A percentile compares a stretch with the other conserved stretches of the same genome.
Evolutionary conservation across 306 rosid genomes (phyloP).

Genomic region (Pterocarpus santalinus): DNA sequence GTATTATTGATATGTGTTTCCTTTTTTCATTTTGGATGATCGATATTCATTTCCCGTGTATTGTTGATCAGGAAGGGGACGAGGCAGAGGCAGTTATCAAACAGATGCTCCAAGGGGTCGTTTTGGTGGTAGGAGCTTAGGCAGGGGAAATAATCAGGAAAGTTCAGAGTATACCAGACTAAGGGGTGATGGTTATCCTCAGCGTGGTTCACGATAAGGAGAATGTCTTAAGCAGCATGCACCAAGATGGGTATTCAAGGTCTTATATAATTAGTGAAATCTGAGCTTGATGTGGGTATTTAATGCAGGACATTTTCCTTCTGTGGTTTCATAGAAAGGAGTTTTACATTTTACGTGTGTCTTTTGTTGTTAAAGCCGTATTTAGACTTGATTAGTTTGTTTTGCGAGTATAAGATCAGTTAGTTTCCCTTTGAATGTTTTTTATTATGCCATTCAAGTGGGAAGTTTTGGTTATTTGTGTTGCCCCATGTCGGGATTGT

Average conservation of each 20-base stretch:
- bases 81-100: constrained; percentile 77
- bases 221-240: constrained; percentile 35
- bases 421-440: constrained; percentile 67
- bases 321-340: constrained; percentile 50
- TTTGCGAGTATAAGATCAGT: constrained; percentile 54
- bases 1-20: constrained; percentile 31
- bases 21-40: constrained; percentile 7
- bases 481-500: constrained; percentile 52
- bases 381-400: constrained; percentile 54
- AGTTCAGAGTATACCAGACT: constrained; percentile 62
- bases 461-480: constrained; percentile 65
- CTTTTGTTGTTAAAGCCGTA: constrained; percentile 47
- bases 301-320: constrained; percentile 52
- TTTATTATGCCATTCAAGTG: constrained; percentile 74
- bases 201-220: constrained; percentile 73
- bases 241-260: constrained; percentile 30
- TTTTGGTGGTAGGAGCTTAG: constrained; percentile 68
- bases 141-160: constrained; percentile 75
- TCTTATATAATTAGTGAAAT: constrained; percentile 40
- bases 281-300: constrained; percentile 51
- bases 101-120: constrained; percentile 81
- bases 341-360: constrained; percentile 59
- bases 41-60: constrained; percentile 39
- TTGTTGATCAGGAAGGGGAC: constrained; percentile 76
- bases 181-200: constrained; percentile 79